phyloP scores from a whole-genome alignment of 768 basidiomycete genomes.

The Scleroderma citrinum region DNA sequence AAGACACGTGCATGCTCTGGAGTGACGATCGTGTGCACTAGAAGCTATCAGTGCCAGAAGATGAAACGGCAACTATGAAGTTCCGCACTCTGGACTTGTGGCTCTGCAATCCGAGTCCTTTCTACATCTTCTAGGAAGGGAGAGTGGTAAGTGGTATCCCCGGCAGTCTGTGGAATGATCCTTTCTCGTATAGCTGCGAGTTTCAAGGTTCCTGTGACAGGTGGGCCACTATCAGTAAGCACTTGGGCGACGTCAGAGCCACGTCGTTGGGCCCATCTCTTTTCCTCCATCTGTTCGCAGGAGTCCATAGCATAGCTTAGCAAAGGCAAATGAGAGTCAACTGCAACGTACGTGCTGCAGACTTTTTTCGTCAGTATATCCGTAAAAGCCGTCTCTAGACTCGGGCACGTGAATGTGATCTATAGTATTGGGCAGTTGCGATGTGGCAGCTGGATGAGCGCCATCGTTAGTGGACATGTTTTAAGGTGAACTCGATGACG shows the following conservation, averaged over 20 bases:
- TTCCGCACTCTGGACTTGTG: conserved; percentile 28
- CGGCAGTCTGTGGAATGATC: conserved; percentile 14
- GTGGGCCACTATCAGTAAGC: conserved; percentile 19
- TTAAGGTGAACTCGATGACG: background rate
- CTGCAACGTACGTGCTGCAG: conserved; percentile 57
- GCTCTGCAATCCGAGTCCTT: conserved; percentile 23
- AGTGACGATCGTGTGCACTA: conserved; percentile 21
- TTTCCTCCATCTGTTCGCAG: conserved; percentile 61
- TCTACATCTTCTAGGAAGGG: conserved; percentile 34
- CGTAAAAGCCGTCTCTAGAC: conserved; percentile 69
- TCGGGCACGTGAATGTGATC: conserved; percentile 38
- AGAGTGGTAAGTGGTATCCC: conserved; percentile 3
- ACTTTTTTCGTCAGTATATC: conserved; percentile 73
- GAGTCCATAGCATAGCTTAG: conserved; percentile 2
- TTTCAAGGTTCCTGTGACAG: conserved; percentile 37
- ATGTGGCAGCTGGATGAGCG: background rate
- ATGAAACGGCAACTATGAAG: background rate
- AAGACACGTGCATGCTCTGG: conserved; percentile 54
- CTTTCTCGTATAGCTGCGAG: conserved; percentile 31
- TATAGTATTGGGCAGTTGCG: background rate
- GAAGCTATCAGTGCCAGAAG: background rate
- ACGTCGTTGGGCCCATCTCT: conserved; percentile 60
- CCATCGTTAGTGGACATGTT: conserved; percentile 1
- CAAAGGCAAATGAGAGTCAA: background rate
- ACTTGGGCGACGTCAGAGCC: conserved; percentile 43